Base-by-base conservation (phyloP, 192 early-diverging fungal species). In the Mortierella claussenii region DNA sequence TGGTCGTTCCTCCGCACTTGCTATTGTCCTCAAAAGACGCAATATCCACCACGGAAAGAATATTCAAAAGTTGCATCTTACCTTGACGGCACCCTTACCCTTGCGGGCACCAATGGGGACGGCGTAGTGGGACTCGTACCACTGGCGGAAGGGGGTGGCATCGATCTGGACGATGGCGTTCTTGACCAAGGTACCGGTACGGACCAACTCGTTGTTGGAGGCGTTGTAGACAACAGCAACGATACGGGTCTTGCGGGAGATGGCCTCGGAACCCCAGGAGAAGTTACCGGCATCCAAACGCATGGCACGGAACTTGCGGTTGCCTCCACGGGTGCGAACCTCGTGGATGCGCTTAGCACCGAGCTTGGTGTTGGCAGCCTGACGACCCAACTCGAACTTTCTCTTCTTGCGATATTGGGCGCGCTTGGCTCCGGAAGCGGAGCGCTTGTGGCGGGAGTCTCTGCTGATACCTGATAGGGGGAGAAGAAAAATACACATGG, bases 351-450 rank as follows among this genome's bases (percentile, higher is more conserved):
- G 91, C 94, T 97, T 98, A 79, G 87, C 83, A 62, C 96, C 97
- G 63, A 99, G 90, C 89, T 94, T 95, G 86, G 97, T 99, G 90
- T 92, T 92, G 80, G 94, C 95, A 73, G 94, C 81, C 89, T 98
- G 97, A 84, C 97, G 95, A 85, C 96, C 97, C 78, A 97, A 89
- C 87, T 99, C 97, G 89, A 99, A 99, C 95, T 99, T 99, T 92
- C 97, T 95, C 95, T 99, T 99, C 95, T 99, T 99, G 90, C 97
- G 93, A 94, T 96, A 97, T 81, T 97, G 95, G 80, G 95, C 96
- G 81, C 97, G 92, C 90, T 96, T 96, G 89, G 96, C 97, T 89
- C 97, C 96, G 42, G 97, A 96, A 86, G 91, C 91, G 69, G 88
- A 88, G 79, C 96, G 94, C 92, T 99, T 99, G 91, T 99, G 97